phyloP scores from a whole-genome alignment of 2,329 filamentous ascomycete species.

The Lojkania enalia region DNA sequence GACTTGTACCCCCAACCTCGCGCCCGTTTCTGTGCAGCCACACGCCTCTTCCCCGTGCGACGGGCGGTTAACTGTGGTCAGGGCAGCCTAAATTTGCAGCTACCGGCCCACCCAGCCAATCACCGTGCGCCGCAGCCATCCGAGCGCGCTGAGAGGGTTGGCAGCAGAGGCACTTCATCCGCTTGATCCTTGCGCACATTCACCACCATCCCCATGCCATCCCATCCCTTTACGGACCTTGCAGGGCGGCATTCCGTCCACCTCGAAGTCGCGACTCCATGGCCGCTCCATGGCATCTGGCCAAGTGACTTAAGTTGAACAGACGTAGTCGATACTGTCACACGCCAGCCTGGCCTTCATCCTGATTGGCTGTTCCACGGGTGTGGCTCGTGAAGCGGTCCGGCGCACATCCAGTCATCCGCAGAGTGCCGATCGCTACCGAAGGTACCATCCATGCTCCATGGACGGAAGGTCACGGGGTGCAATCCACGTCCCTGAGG shows the following conservation, averaged over 20 bases:
- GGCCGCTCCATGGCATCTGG: neutral
- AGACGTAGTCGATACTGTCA: constrained; percentile 22
- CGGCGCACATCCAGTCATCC: constrained; percentile 32
- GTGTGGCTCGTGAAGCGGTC: constrained; percentile 33
- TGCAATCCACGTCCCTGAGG: too few relatives aligned
- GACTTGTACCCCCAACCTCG: neutral
- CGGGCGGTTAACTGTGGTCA: constrained; percentile 22
- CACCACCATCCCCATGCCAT: constrained; percentile 20
- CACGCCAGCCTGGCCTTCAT: constrained; percentile 26
- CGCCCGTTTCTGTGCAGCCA: constrained; percentile 23
- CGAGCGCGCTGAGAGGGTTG: constrained; percentile 13
- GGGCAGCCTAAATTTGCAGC: constrained; percentile 8
- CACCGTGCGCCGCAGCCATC: constrained; percentile 20
- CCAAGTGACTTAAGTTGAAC: neutral
- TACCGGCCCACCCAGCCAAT: constrained; percentile 26
- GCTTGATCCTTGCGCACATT: constrained; percentile 24
- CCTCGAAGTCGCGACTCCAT: constrained; percentile 1
- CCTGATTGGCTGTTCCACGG: constrained; percentile 24
- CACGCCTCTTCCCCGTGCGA: constrained; percentile 29
- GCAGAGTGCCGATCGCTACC: constrained; percentile 23
- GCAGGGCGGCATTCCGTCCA: constrained; percentile 10
- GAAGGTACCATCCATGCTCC: constrained; percentile 12
- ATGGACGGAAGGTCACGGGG: constrained; percentile 31
- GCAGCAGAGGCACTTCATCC: constrained; percentile 21
- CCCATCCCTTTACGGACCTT: constrained; percentile 20